A percentile compares a stretch with the other conserved stretches of the same genome.
phyloP scores from a whole-genome alignment of 805 yeast genomes.

The Kodamaea leandrae region DNA sequence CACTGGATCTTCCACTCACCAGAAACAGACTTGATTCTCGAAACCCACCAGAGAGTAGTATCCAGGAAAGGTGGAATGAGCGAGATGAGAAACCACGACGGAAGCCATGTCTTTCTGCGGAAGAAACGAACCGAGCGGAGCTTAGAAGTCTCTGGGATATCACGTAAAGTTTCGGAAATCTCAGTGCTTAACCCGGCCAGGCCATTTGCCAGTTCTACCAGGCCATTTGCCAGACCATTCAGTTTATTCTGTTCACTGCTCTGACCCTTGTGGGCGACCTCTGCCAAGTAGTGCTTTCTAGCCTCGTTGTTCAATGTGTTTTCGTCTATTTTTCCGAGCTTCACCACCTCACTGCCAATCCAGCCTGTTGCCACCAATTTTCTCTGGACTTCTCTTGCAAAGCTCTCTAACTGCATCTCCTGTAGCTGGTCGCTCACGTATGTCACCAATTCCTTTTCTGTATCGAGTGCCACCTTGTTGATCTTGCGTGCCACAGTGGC shows the following conservation, averaged over 20 bases:
- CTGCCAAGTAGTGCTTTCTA: not conserved
- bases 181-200: not conserved
- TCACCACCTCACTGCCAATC: constrained; percentile 57
- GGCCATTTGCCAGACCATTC: no score
- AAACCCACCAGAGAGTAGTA: constrained; percentile 50
- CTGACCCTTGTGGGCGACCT: not conserved
- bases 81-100: constrained; percentile 52
- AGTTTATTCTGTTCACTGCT: no score
- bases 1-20: constrained; percentile 59
- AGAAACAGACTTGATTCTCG: constrained; percentile 45
- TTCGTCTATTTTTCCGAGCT: constrained; percentile 48
- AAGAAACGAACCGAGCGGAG: constrained; percentile 31
- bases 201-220: no score
- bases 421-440: constrained; percentile 37
- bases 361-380: constrained; percentile 66
- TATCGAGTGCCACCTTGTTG: constrained; percentile 25
- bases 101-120: constrained; percentile 54
- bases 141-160: constrained; percentile 7
- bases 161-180: not conserved
- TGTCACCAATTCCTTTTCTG: constrained; percentile 31
- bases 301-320: constrained; percentile 25
- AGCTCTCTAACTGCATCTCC: constrained; percentile 48
- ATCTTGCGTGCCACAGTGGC: constrained; percentile 29
- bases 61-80: constrained; percentile 37
- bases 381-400: constrained; percentile 50